Percentiles rank a stretch among this genome's conserved stretches.
These are phyloP conservation scores for Bipolaris sorokiniana DNA, from an alignment of 2,329 filamentous ascomycete genomes.

Conservation along the genomic window DNA sequence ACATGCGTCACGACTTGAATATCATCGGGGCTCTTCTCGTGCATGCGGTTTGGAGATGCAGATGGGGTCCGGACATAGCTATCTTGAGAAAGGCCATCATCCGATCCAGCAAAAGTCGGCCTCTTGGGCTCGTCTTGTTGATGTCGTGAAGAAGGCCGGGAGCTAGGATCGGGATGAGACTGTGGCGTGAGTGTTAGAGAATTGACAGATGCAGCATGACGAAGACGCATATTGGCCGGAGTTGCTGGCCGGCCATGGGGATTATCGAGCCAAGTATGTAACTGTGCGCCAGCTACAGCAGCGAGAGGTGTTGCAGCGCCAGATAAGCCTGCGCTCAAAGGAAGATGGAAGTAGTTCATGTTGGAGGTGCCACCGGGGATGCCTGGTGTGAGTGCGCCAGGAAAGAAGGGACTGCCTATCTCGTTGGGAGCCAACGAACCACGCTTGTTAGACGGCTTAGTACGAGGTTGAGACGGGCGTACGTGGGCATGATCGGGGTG, in stretches of 20 bases:
- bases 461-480: constrained; percentile 33
- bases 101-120: constrained; percentile 37
- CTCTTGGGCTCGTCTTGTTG: constrained; percentile 40
- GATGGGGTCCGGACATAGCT: constrained; percentile 39
- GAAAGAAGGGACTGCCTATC: constrained; percentile 47
- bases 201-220: constrained; percentile 52
- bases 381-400: constrained; percentile 62
- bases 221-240: constrained; percentile 44
- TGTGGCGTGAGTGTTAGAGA: constrained; percentile 55
- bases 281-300: constrained; percentile 75
- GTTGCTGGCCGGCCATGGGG: constrained; percentile 43
- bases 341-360: constrained; percentile 81
- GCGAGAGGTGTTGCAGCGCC: constrained; percentile 81
- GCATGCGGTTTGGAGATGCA: constrained; percentile 59
- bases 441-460: constrained; percentile 38
- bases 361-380: constrained; percentile 74
- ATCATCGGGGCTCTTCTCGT: constrained; percentile 81
- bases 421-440: constrained; percentile 40
- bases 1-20: constrained; percentile 92
- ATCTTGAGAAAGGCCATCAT: constrained; percentile 36
- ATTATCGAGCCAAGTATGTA: constrained; percentile 58
- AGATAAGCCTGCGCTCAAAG: constrained; percentile 72
- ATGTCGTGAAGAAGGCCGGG: constrained; percentile 54
- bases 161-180: constrained; percentile 53
- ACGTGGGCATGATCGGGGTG: constrained; percentile 28